A percentile compares a stretch with the other conserved stretches of the same genome.
Evolutionary conservation across 805 yeast species (phyloP).

Genomic region (Kurtzmaniella cleridarum): DNA sequence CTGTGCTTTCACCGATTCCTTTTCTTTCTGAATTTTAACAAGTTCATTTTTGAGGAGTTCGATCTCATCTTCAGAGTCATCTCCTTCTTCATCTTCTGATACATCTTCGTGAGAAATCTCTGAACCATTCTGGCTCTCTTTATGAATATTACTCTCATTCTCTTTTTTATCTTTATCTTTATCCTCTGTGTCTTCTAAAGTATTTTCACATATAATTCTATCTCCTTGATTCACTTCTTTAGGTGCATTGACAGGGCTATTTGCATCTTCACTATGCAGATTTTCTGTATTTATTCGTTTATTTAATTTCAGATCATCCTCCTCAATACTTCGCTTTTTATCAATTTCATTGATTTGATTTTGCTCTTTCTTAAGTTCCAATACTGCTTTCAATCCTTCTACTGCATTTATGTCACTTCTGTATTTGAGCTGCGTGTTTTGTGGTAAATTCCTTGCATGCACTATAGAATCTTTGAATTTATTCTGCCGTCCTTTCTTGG

Average conservation of each 20-base stretch:
- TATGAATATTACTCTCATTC: slow-evolving; percentile 5
- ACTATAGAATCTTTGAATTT: slow-evolving; percentile 28
- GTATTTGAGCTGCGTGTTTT: slow-evolving; percentile 27
- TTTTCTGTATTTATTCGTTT: neutral
- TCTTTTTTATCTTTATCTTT: neutral
- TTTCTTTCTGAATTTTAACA: slow-evolving; percentile 9
- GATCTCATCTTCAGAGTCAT: slow-evolving; percentile 10
- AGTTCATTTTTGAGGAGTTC: slow-evolving; percentile 17
- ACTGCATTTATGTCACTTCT: slow-evolving; percentile 21
- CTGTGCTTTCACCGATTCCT: slow-evolving; percentile 5
- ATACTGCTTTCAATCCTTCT: slow-evolving; percentile 15
- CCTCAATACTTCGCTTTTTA: neutral
- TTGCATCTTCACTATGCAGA: no score
- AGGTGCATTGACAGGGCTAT: neutral
- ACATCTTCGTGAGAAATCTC: neutral
- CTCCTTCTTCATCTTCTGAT: neutral
- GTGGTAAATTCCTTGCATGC: slow-evolving; percentile 29
- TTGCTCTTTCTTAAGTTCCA: slow-evolving; percentile 18
- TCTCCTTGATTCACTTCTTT: neutral
- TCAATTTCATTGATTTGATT: slow-evolving; percentile 1
- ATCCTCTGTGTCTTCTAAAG: no score
- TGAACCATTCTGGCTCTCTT: neutral
- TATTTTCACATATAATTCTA: slow-evolving; percentile 1
- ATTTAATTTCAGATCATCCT: neutral
- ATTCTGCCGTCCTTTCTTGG: slow-evolving; percentile 30